Base-by-base conservation (phyloP, 2,329 filamentous ascomycete species). In the Macroventuria anomochaeta region DNA sequence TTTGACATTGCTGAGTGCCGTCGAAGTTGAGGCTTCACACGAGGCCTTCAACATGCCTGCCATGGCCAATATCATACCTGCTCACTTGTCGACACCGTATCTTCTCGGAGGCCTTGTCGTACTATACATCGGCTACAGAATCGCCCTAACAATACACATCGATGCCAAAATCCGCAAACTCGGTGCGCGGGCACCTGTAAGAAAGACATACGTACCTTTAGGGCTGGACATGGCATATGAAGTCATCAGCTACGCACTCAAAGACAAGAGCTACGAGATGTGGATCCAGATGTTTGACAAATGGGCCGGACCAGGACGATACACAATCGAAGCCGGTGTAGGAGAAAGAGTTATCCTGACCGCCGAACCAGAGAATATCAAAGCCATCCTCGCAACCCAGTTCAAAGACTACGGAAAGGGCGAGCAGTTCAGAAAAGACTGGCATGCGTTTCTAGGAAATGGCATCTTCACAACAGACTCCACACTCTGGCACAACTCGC, bases 371-470 rank as follows among this genome's bases (percentile, higher is more conserved):
- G 91, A 96, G 67, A 96, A 96, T 70, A 89, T 96, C 78, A 96
- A 96, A 74, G 90, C 93, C 5, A 82, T 97, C 18, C 80, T 97
- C n/a, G 90, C 92, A 0, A 89, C 88, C 1, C 91, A 96, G 69
- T 97, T 97, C 69, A 76, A 77, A 33, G 90, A 96, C 68, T 97
- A 87, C 69, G 93, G 92, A 64, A 92, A 96, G 71, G 91, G 92
- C 6, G 76, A 85, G 57, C 75, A 80, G 18, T 96, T 96, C 76
- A 88, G 93, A 64, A 63, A 75, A 7, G 88, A 92, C 44, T 96
- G 89, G 88, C 81, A 84, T 52, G 84, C 86, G 12, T 96, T 90
- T 59, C 78, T 96, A 17, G 89, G 89, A 20, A 83, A 91, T 64
- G 85, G 85, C 49, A 85, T 85, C 59, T 83, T 83, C 74, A 87